These are phyloP conservation scores for Sporisorium reilianum DNA, from an alignment of 1,284 basidiomycete genomes.

Conservation along the genomic window DNA sequence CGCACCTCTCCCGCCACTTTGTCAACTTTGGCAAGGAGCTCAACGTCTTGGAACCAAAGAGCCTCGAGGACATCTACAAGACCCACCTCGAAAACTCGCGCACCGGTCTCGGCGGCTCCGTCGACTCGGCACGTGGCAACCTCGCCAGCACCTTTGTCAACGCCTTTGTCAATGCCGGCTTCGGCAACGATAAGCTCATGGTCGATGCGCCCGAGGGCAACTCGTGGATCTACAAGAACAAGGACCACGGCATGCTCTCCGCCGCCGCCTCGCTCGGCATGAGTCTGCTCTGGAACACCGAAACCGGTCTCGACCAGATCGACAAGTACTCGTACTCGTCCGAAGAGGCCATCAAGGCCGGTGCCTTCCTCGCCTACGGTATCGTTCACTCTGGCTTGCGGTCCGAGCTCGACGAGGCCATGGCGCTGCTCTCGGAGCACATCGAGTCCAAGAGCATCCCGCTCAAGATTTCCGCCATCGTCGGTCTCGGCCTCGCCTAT, in stretches of 20 bases:
- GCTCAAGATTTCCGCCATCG: constrained; percentile 87
- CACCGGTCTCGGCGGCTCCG: constrained; percentile 71
- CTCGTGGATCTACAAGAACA: constrained; percentile 99
- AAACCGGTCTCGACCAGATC: constrained; percentile 90
- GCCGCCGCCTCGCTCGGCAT: constrained; percentile 94
- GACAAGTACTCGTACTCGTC: constrained; percentile 98
- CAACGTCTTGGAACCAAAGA: constrained; percentile 88
- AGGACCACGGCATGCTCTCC: constrained; percentile 98
- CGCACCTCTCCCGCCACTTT: constrained; percentile 79
- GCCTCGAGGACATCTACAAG: constrained; percentile 97
- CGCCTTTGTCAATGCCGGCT: constrained; percentile 98
- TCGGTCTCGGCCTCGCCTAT: constrained; percentile 83
- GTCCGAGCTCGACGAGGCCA: constrained; percentile 92
- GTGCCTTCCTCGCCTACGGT: constrained; percentile 93
- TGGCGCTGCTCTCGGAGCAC: constrained; percentile 91
- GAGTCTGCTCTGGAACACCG: constrained; percentile 95
- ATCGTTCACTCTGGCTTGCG: constrained; percentile 90
- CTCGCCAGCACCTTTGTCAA: constrained; percentile 98
- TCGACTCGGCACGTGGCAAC: constrained; percentile 94
- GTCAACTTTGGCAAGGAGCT: constrained; percentile 94
- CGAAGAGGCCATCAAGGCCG: constrained; percentile 97
- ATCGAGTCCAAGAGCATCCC: constrained; percentile 87
- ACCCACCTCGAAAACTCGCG: constrained; percentile 84
- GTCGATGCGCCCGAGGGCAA: constrained; percentile 94
- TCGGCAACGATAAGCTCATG: constrained; percentile 98